Evolutionary conservation across 345 rosid genomes (phyloP), one percentile per base, ranked within the genome.

Genomic region (Pseudoturritis turrita): DNA sequence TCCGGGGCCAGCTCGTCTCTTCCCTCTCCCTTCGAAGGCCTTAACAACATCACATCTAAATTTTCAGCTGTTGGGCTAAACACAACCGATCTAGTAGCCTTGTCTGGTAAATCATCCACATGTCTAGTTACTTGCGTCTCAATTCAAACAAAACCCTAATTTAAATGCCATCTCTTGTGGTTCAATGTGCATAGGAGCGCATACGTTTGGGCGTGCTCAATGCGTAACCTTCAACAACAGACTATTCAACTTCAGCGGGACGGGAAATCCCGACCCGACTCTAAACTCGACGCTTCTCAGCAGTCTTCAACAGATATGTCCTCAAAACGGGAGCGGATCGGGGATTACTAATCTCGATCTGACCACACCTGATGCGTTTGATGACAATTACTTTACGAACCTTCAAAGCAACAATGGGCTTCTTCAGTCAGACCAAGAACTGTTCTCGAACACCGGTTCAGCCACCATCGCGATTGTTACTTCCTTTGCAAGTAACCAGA

Each of bases 141-240:
- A 19, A 22, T 36, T 22, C 7, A 41, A 69, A 56, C 43, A 26
- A 62, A 70, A 26, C 53, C 61, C 51, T 64, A 40, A 25, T 14
- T 28, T n/a, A n/a, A 14, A 54, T 62, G 23, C 25, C 23, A 44
- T n/a, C 11, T 53, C 11, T 19, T 39, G 54, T 60, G 60, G 47
- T 29, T 40, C 37, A 51, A 69, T 49, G 36, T 25, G 26, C 11
- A 39, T 64, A 89, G 91, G 95, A 33, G 91, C 80, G 2, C 91
- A 89, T 66, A 89, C 95, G 7, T 86, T 86, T 72, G 95, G 95
- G 3, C 70, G 95, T 50, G 87, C 70, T 12, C 72, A 55, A 19
- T 89, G 91, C 14, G 4, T 11, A 10, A 51, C 68, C 0, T 83
- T 89, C 72, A 10, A 0, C 2, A n/a, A n/a, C 2, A 71, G 95